These are phyloP conservation scores for Ophiosphaerella herpotricha DNA, from an alignment of 2,329 filamentous ascomycete species.

Conservation along the genomic window DNA sequence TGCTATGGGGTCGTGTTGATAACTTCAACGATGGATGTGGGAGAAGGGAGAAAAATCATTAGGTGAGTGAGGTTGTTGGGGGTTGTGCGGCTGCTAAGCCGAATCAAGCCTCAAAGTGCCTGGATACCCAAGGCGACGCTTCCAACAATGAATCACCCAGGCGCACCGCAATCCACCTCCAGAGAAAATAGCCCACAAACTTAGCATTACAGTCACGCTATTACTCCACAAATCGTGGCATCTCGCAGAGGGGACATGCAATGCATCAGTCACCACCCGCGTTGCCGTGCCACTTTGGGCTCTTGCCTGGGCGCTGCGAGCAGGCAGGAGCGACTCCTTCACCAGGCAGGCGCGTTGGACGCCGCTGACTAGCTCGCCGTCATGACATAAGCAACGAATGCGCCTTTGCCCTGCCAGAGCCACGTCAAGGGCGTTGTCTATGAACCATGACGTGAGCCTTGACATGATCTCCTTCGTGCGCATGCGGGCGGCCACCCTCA, in stretches of 20 bases:
- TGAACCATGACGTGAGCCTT: no score
- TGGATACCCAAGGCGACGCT: not conserved
- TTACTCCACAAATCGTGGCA: no score
- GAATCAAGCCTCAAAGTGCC: conserved; percentile 1
- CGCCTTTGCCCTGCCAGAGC: no score
- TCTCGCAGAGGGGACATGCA: no score
- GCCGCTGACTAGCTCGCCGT: conserved; percentile 12
- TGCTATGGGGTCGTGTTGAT: conserved; percentile 32
- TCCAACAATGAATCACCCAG: not conserved
- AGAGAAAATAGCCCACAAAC: no score
- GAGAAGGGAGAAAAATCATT: conserved; percentile 14
- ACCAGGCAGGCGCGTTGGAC: conserved; percentile 13
- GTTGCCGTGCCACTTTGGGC: no score
- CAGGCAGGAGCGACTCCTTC: no score
- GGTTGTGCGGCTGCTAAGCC: conserved; percentile 18
- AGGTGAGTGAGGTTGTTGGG: conserved; percentile 27
- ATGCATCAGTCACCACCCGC: no score
- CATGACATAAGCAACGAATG: conserved; percentile 17
- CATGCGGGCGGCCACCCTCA: not conserved
- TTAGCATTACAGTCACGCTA: no score
- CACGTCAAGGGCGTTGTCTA: no score
- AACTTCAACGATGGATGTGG: conserved; percentile 39
- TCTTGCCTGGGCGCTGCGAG: not conserved
- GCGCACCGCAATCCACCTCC: no score
- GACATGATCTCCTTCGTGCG: no score